Conservation (phyloP, 225 moss, liverwort and hornwort species). For the Marchantia paleacea region DNA sequence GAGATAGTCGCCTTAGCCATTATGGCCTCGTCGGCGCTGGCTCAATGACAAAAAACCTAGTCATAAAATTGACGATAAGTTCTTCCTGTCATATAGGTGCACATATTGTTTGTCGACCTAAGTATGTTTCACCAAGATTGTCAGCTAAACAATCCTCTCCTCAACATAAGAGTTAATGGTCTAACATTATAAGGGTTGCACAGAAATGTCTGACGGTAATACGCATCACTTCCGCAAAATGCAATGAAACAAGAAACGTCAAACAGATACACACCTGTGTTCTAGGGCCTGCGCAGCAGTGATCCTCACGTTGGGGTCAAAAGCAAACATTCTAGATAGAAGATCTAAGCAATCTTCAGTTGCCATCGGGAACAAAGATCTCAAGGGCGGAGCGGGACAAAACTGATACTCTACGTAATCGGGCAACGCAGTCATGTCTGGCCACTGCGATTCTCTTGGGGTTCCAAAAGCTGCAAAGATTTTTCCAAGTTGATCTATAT, state of each 20-base stretch:
- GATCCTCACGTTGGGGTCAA: conserved; percentile 84
- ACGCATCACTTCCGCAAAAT: not conserved
- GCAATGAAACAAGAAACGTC: not conserved
- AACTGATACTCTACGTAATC: conserved; percentile 97
- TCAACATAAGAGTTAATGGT: too few species aligned
- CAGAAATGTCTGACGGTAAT: too few species aligned
- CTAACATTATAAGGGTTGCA: too few species aligned
- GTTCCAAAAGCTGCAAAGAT: conserved; percentile 96
- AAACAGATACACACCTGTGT: conserved; percentile 54
- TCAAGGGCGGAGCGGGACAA: conserved; percentile 79
- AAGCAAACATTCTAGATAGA: conserved; percentile 87
- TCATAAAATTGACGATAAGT: not conserved
- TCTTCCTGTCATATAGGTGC: too few species aligned
- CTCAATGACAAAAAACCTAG: conserved; percentile 83
- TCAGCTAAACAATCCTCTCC: too few species aligned
- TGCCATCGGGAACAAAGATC: conserved; percentile 77
- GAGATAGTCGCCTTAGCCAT: conserved; percentile 78
- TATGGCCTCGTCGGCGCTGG: conserved; percentile 74
- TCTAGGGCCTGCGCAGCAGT: conserved; percentile 84
- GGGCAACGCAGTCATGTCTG: conserved; percentile 81
- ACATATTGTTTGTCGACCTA: too few species aligned
- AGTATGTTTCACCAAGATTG: too few species aligned
- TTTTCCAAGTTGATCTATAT: conserved; percentile 98
- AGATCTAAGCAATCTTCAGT: conserved; percentile 96
- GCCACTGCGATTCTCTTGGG: conserved; percentile 83